These are phyloP conservation scores for Oligophagozyma castellii DNA, from an alignment of 1,139 yeast species.

Conservation along the genomic window DNA sequence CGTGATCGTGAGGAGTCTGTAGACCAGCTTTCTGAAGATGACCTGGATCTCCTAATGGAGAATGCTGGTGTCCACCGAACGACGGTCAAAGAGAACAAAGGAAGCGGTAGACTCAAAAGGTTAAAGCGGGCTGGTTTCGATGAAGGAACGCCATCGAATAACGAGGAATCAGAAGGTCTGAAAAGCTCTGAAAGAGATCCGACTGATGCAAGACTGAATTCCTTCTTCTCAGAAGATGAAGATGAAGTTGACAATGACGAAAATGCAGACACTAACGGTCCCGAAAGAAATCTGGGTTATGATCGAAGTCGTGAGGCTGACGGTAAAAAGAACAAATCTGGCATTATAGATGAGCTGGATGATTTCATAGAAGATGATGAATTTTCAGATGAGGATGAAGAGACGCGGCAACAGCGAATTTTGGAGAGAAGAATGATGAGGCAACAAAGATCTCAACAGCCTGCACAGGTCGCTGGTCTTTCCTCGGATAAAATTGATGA, in stretches of 20 bases:
- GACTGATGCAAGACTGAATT: conserved; percentile 38
- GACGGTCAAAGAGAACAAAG: conserved; percentile 23
- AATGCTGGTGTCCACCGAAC: conserved; percentile 56
- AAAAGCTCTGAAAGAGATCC: conserved; percentile 25
- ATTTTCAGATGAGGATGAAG: conserved; percentile 80
- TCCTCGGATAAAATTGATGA: conserved; percentile 91
- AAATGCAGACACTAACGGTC: conserved; percentile 22
- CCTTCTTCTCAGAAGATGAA: conserved; percentile 80
- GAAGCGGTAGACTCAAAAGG: conserved; percentile 55
- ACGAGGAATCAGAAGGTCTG: not conserved
- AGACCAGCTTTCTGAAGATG: conserved; percentile 84
- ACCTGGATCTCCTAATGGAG: conserved; percentile 79
- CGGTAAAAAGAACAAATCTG: conserved; percentile 12
- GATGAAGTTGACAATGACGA: conserved; percentile 33
- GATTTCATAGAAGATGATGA: conserved; percentile 97
- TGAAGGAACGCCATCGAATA: conserved; percentile 1
- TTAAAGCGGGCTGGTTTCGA: conserved; percentile 54
- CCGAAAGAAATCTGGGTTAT: conserved; percentile 1
- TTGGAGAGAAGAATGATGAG: conserved; percentile 25
- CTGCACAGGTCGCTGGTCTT: conserved; percentile 58
- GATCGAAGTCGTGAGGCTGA: conserved; percentile 5
- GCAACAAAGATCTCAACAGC: conserved; percentile 28
- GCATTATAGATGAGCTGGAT: conserved; percentile 66
- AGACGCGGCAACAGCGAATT: conserved; percentile 31
- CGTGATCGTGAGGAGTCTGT: conserved; percentile 29